Evolutionary conservation across 2,329 filamentous ascomycete species (phyloP).

Genomic region (Thelonectria blattea): DNA sequence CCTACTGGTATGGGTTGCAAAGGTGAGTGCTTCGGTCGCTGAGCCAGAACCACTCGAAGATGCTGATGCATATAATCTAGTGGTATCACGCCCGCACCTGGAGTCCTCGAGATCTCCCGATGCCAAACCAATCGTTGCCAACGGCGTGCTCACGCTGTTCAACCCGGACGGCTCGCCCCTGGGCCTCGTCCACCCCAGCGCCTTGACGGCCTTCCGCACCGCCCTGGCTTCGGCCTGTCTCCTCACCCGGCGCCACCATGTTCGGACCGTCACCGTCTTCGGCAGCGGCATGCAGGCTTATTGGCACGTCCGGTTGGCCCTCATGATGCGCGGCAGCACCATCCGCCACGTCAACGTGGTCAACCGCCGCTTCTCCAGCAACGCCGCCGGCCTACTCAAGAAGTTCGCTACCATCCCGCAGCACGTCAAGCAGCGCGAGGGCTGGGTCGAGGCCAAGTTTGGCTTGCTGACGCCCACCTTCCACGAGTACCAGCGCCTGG

Average conservation of each 20-base stretch:
- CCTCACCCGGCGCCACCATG: conserved; percentile 67
- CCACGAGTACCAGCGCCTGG: conserved; percentile 67
- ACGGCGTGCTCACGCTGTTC: conserved; percentile 74
- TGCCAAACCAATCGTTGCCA: conserved; percentile 54
- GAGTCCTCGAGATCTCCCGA: conserved; percentile 37
- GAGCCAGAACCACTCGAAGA: neutral
- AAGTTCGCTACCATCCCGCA: conserved; percentile 53
- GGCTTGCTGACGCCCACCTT: conserved; percentile 72
- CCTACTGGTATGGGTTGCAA: conserved; percentile 72
- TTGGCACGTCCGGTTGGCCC: conserved; percentile 88
- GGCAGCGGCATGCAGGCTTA: conserved; percentile 90
- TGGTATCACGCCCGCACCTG: conserved; percentile 66
- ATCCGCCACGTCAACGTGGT: conserved; percentile 84
- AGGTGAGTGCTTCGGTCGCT: conserved; percentile 46
- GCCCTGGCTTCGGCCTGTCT: conserved; percentile 74
- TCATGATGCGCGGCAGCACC: conserved; percentile 73
- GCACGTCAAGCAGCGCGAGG: conserved; percentile 59
- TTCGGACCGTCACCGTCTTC: conserved; percentile 82
- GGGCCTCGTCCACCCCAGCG: conserved; percentile 74
- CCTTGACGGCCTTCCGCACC: conserved; percentile 82
- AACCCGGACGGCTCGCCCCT: conserved; percentile 64
- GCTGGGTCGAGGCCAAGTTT: conserved; percentile 72
- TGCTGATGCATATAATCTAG: conserved; percentile 43
- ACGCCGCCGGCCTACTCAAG: conserved; percentile 57
- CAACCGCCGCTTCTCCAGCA: conserved; percentile 72